Evolutionary conservation across 192 early-diverging fungal genomes (phyloP).

Genomic region (Dissophora ornata): DNA sequence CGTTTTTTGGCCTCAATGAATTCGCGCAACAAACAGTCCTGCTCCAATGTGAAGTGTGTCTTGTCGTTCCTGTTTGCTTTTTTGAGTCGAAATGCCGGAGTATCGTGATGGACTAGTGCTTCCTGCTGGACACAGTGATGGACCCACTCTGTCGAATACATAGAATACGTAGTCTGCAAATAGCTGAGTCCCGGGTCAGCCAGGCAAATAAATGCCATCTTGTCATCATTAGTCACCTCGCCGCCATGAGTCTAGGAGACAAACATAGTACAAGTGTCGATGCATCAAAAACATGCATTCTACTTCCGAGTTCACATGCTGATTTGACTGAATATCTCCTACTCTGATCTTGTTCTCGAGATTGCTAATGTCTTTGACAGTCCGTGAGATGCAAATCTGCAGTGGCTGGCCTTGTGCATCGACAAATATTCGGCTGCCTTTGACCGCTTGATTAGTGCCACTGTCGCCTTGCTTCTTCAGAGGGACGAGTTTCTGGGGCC

Average conservation of each 20-base stretch:
- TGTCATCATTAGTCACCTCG: background rate
- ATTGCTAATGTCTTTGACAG: background rate
- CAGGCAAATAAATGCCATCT: slow-evolving; percentile 11
- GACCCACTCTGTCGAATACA: slow-evolving; percentile 32
- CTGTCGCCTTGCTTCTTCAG: too few species aligned
- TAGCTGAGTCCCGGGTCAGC: slow-evolving; percentile 19
- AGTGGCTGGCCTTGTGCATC: slow-evolving; percentile 8
- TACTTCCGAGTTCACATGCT: too few species aligned
- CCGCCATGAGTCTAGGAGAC: slow-evolving; percentile 22
- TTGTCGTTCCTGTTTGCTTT: background rate
- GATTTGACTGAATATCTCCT: background rate
- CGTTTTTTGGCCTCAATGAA: slow-evolving; percentile 4
- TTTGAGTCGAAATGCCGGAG: slow-evolving; percentile 8
- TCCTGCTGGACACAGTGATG: slow-evolving; percentile 11
- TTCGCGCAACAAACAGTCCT: slow-evolving; percentile 13
- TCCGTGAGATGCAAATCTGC: slow-evolving; percentile 21
- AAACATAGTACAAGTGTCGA: background rate
- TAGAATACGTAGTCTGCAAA: slow-evolving; percentile 1
- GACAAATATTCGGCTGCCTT: background rate
- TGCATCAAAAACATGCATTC: too few species aligned
- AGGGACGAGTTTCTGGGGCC: too few species aligned
- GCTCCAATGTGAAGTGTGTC: background rate
- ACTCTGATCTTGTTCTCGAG: slow-evolving; percentile 23
- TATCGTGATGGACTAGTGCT: background rate
- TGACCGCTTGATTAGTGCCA: too few species aligned